Percentiles rank a stretch among this genome's conserved stretches.
phyloP scores from a whole-genome alignment of 257 asterid genomes.

The Ajuga chamaepitys region DNA sequence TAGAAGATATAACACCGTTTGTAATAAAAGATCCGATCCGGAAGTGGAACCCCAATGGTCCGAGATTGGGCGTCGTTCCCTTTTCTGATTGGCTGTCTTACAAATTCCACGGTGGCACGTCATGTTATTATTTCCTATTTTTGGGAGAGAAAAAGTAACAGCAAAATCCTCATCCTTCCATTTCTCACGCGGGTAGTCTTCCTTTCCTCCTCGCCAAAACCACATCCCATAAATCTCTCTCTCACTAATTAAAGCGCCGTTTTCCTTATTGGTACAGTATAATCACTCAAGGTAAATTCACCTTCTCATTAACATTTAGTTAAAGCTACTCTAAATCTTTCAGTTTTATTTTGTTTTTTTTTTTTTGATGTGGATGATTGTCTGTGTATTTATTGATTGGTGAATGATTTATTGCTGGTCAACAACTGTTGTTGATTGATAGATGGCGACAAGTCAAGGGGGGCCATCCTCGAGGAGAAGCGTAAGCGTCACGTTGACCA shows the following conservation, averaged over 20 bases:
- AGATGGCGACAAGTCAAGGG: constrained; percentile 53
- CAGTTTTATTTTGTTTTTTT: constrained; percentile 4
- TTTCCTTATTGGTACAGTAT: constrained; percentile 11
- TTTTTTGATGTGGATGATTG: neutral
- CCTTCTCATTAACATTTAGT: neutral
- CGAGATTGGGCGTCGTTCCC: too few relatives aligned
- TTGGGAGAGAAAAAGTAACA: neutral
- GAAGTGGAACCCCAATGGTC: too few relatives aligned
- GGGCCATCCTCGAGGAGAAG: constrained; percentile 68
- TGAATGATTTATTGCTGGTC: constrained; percentile 17
- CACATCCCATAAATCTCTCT: constrained; percentile 5
- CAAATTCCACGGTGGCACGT: neutral
- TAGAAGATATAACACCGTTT: too few relatives aligned
- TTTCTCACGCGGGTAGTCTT: constrained; percentile 22
- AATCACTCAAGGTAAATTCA: constrained; percentile 6
- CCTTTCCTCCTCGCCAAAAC: constrained; percentile 7
- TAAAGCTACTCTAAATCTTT: neutral
- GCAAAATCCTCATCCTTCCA: constrained; percentile 22
- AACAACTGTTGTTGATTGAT: constrained; percentile 18
- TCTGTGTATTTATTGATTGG: neutral
- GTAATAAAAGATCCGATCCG: too few relatives aligned
- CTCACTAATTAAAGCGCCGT: constrained; percentile 14
- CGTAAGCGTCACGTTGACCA: constrained; percentile 51
- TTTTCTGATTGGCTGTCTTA: neutral
- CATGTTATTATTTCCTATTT: neutral